A percentile compares a stretch with the other conserved stretches of the same genome.
These are phyloP conservation scores for Coelastrella sp. DNA, from an alignment of 139 green algal species.

Conservation along the genomic window DNA sequence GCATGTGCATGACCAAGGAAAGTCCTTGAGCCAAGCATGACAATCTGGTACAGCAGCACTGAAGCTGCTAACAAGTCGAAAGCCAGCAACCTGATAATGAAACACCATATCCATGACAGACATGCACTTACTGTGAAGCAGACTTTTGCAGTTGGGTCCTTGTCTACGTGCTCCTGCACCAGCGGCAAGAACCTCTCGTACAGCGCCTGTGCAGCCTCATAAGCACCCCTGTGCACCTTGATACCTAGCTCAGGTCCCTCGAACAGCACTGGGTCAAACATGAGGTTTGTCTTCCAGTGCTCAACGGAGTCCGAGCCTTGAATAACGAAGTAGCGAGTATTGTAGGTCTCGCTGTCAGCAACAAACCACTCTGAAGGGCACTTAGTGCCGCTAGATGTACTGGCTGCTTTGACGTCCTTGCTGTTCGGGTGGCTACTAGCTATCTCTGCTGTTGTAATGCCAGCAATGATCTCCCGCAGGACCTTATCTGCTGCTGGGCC, in stretches of 20 bases:
- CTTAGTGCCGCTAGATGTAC: constrained; percentile 24
- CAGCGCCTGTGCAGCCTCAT: constrained; percentile 87
- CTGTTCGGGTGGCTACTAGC: constrained; percentile 27
- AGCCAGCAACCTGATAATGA: no score
- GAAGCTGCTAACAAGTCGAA: neutral
- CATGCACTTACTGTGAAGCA: constrained; percentile 75
- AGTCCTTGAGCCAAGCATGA: neutral
- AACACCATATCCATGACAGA: neutral
- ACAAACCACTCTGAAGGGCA: constrained; percentile 89
- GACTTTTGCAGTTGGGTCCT: constrained; percentile 77
- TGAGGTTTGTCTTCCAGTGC: constrained; percentile 91
- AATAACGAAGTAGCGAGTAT: constrained; percentile 84
- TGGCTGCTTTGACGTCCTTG: constrained; percentile 36
- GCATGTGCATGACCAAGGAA: no score
- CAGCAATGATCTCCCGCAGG: constrained; percentile 14
- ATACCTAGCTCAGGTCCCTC: constrained; percentile 86
- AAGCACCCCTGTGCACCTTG: constrained; percentile 94
- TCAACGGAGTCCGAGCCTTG: constrained; percentile 87
- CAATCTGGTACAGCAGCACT: neutral
- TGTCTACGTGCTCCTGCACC: constrained; percentile 87
- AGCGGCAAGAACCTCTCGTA: constrained; percentile 94
- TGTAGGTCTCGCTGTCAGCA: constrained; percentile 73
- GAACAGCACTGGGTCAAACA: constrained; percentile 97
- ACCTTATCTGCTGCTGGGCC: constrained; percentile 35
- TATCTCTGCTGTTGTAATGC: constrained; percentile 38